These are phyloP conservation scores for Alternaria ethzedia DNA, from an alignment of 2,329 filamentous ascomycete genomes.

Conservation along the genomic window DNA sequence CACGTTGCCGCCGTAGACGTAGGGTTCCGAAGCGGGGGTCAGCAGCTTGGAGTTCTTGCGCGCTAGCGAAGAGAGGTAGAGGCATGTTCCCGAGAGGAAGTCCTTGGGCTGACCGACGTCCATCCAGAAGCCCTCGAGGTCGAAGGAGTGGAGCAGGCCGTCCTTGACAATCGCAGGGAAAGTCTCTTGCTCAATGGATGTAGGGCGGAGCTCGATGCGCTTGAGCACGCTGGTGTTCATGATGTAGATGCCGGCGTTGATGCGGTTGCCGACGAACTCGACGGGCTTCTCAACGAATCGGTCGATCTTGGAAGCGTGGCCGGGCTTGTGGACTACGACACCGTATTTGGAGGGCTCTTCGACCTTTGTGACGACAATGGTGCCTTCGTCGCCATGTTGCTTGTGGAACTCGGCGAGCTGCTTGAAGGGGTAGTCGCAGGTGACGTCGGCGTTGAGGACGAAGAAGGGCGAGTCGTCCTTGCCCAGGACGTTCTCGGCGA, in stretches of 20 bases:
- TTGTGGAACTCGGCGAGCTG: slow-evolving; percentile 92
- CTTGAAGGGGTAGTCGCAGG: slow-evolving; percentile 96
- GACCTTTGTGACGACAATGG: slow-evolving; percentile 97
- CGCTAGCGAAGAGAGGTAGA: slow-evolving; percentile 90
- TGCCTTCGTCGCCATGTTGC: slow-evolving; percentile 90
- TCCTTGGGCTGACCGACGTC: slow-evolving; percentile 98
- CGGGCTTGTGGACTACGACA: slow-evolving; percentile 96
- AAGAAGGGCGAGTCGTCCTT: slow-evolving; percentile 97
- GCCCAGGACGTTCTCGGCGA: slow-evolving; percentile 87
- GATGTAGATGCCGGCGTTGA: slow-evolving; percentile 98
- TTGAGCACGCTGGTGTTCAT: slow-evolving; percentile 89
- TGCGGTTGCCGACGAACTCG: slow-evolving; percentile 97
- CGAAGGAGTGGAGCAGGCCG: slow-evolving; percentile 91
- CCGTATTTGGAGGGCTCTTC: slow-evolving; percentile 99
- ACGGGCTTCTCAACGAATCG: slow-evolving; percentile 99
- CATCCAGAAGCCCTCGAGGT: slow-evolving; percentile 99
- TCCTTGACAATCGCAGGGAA: slow-evolving; percentile 94
- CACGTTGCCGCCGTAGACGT: slow-evolving; percentile 91
- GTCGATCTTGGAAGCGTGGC: slow-evolving; percentile 89
- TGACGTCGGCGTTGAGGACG: slow-evolving; percentile 97
- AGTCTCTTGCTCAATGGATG: slow-evolving; percentile 97
- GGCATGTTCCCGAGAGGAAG: slow-evolving; percentile 93
- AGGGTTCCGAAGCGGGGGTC: slow-evolving; percentile 74
- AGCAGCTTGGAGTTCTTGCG: slow-evolving; percentile 90
- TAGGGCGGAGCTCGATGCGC: slow-evolving; percentile 94